Conservation (phyloP, 805 yeast species). For the Candida michaelii region DNA sequence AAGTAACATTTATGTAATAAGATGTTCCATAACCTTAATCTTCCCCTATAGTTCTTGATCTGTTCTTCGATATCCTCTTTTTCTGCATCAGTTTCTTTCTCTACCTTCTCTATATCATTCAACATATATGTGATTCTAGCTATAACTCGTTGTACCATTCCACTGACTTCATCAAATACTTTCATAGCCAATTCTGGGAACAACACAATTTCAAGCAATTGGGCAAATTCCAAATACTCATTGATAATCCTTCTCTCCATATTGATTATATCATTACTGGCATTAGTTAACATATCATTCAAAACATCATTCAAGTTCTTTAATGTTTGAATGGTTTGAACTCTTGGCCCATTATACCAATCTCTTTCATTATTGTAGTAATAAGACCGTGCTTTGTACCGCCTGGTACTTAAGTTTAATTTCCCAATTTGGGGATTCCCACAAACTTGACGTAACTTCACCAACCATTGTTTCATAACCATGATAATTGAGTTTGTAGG, state of each 20-base stretch:
- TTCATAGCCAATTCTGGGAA: constrained; percentile 51
- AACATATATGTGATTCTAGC: constrained; percentile 22
- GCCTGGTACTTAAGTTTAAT: constrained; percentile 23
- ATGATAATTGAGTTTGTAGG: constrained; percentile 41
- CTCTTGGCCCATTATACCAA: constrained; percentile 13
- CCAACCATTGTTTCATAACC: constrained; percentile 68
- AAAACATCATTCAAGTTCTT: constrained; percentile 65
- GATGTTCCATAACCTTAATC: constrained; percentile 54
- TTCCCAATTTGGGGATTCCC: constrained; percentile 67
- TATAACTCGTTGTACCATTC: constrained; percentile 22
- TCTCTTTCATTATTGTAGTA: constrained; percentile 1
- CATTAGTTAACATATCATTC: constrained; percentile 58
- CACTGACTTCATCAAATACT: constrained; percentile 28
- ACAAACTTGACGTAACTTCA: constrained; percentile 71
- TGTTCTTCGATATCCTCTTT: constrained; percentile 21
- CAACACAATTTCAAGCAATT: constrained; percentile 58
- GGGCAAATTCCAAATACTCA: constrained; percentile 60
- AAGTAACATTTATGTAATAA: constrained; percentile 75
- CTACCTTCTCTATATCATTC: constrained; percentile 12
- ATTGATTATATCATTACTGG: constrained; percentile 47
- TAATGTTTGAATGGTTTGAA: constrained; percentile 27
- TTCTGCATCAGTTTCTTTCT: constrained; percentile 15
- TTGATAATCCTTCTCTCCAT: constrained; percentile 50
- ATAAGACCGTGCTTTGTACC: constrained; percentile 21
- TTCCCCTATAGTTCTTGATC: constrained; percentile 22